These are phyloP conservation scores for Batkoa obscura DNA, from an alignment of 371 early-diverging fungal species.

Conservation along the genomic window DNA sequence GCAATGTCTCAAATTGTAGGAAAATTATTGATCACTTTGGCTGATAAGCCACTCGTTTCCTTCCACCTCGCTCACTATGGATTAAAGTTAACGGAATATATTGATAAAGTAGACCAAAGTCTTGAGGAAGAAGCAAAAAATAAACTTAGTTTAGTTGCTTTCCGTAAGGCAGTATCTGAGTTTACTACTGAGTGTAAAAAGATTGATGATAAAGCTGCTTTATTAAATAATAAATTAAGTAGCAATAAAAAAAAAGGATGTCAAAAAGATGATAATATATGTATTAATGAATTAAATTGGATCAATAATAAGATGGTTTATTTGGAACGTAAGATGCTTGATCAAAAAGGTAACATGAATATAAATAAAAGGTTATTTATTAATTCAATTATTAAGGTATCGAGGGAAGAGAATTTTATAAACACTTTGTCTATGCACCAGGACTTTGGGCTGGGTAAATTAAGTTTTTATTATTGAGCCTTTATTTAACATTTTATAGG, in stretches of 20 bases:
- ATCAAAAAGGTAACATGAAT: too few relatives aligned
- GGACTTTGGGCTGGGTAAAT: not conserved
- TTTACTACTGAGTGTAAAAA: not conserved
- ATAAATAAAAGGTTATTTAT: too few relatives aligned
- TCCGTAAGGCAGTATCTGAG: not conserved
- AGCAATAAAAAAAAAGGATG: too few relatives aligned
- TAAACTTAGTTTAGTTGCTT: not conserved
- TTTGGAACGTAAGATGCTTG: conserved; percentile 1
- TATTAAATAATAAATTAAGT: not conserved
- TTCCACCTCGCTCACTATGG: not conserved
- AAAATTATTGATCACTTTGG: not conserved
- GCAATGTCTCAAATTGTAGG: not conserved
- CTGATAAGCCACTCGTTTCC: not conserved
- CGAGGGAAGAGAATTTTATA: not conserved
- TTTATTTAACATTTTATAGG: too few relatives aligned
- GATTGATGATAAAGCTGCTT: not conserved
- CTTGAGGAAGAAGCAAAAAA: not conserved
- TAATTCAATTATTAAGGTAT: too few relatives aligned
- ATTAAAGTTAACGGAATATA: not conserved
- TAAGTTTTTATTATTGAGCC: too few relatives aligned
- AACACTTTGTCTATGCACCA: conserved; percentile 1
- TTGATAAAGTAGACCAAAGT: too few relatives aligned
- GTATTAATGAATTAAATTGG: not conserved
- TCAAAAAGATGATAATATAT: not conserved
- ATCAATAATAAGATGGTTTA: not conserved